Evolutionary conservation across 257 asterid genomes (phyloP).

Genomic region (Salvia rosmarinus): DNA sequence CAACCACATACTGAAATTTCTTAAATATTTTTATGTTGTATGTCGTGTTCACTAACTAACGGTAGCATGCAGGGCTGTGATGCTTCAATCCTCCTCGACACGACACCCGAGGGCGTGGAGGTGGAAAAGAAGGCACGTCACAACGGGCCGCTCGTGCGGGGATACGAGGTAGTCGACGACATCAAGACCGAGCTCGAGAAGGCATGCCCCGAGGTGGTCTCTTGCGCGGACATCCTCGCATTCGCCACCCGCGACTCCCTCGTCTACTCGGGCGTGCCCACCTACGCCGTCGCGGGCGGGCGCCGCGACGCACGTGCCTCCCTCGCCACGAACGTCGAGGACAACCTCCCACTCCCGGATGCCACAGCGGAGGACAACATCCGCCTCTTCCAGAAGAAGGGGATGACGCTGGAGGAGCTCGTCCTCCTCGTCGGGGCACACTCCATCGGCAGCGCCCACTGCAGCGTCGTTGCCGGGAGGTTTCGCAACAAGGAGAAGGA

Average conservation of each 20-base stretch:
- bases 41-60: not conserved
- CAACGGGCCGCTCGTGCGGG: constrained; percentile 50
- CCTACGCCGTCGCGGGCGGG: constrained; percentile 47
- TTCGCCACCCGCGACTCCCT: constrained; percentile 59
- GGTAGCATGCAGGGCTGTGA: constrained; percentile 61
- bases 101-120: constrained; percentile 46
- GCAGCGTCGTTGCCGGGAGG: constrained; percentile 40
- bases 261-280: constrained; percentile 51
- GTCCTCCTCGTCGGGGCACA: constrained; percentile 64
- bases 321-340: constrained; percentile 42
- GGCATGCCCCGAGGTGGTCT: constrained; percentile 62
- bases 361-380: constrained; percentile 32
- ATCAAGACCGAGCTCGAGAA: constrained; percentile 52
- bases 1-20: too few species aligned
- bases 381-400: constrained; percentile 45
- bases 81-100: constrained; percentile 65
- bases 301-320: constrained; percentile 56
- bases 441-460: constrained; percentile 64
- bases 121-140: constrained; percentile 56
- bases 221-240: constrained; percentile 65
- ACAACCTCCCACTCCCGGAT: constrained; percentile 47
- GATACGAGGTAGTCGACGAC: constrained; percentile 50
- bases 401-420: constrained; percentile 54
- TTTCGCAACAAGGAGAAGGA: constrained; percentile 37
- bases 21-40: not conserved